Conservation (phyloP, 2,329 filamentous ascomycete genomes). For the Pyrenochaeta sp. region DNA sequence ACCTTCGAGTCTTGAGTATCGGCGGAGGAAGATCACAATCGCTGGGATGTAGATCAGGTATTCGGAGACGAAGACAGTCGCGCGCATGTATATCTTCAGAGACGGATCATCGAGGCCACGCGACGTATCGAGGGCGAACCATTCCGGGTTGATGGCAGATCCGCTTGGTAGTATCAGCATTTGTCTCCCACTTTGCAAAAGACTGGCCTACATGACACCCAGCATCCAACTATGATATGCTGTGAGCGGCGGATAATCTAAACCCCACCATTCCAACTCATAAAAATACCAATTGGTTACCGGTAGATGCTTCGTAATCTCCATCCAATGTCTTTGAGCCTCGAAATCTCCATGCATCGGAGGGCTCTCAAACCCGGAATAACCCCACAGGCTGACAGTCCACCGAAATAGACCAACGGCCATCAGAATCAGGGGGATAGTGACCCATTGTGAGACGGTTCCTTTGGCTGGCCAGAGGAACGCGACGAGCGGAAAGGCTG, state of each 20-base stretch:
- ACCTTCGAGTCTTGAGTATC: slow-evolving; percentile 77
- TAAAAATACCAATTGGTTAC: slow-evolving; percentile 98
- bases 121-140: slow-evolving; percentile 87
- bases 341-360: slow-evolving; percentile 98
- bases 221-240: slow-evolving; percentile 98
- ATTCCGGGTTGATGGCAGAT: slow-evolving; percentile 76
- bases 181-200: not conserved
- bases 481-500: slow-evolving; percentile 89
- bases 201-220: slow-evolving; percentile 72
- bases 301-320: slow-evolving; percentile 87
- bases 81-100: slow-evolving; percentile 95
- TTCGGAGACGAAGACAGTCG: slow-evolving; percentile 88
- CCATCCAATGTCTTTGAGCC: slow-evolving; percentile 99
- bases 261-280: slow-evolving; percentile 94
- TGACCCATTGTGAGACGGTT: slow-evolving; percentile 88
- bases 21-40: slow-evolving; percentile 82
- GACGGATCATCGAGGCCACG: slow-evolving; percentile 80
- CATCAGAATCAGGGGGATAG: slow-evolving; percentile 88
- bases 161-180: slow-evolving; percentile 61
- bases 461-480: slow-evolving; percentile 92
- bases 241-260: slow-evolving; percentile 96
- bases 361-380: slow-evolving; percentile 84
- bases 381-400: slow-evolving; percentile 92
- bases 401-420: slow-evolving; percentile 90
- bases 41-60: slow-evolving; percentile 90